Evolutionary conservation across 768 basidiomycete species (phyloP).

Genomic region (Lentinula sp.): DNA sequence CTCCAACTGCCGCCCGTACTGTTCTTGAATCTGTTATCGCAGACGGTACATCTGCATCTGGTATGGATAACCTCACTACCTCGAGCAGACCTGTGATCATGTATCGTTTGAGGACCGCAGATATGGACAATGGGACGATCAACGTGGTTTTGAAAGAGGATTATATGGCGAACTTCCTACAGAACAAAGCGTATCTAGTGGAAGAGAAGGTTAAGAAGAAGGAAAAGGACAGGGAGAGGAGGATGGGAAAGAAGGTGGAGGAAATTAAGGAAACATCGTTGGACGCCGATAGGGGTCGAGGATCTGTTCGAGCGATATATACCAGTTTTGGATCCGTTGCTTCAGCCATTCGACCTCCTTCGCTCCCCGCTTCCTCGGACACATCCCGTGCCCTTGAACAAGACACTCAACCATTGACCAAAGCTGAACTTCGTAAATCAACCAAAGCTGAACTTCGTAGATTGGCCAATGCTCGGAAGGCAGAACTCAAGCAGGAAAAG

Average conservation of each 20-base stretch:
- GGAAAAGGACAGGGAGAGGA: not conserved
- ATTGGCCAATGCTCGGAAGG: not conserved
- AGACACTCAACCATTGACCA: not conserved
- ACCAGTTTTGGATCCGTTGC: too few relatives aligned
- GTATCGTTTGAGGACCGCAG: not conserved
- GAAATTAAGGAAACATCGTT: not conserved
- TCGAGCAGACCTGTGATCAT: not conserved
- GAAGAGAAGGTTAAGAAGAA: not conserved
- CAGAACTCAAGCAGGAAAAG: not conserved
- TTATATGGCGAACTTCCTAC: not conserved
- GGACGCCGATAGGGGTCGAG: not conserved
- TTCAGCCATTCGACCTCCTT: too few relatives aligned
- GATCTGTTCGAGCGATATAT: not conserved
- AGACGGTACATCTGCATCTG: not conserved
- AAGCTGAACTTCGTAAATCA: not conserved
- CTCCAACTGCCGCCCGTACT: not conserved
- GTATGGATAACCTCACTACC: not conserved
- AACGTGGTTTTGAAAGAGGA: not conserved
- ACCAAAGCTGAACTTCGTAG: not conserved
- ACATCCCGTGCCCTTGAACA: not conserved
- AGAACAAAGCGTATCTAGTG: not conserved
- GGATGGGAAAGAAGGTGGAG: not conserved
- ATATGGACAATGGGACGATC: not conserved
- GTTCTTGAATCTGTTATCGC: not conserved
- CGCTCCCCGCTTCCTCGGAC: too few relatives aligned